Conservation (phyloP, 495 filamentous ascomycete genomes). For the Sabuloglossum arenarium region DNA sequence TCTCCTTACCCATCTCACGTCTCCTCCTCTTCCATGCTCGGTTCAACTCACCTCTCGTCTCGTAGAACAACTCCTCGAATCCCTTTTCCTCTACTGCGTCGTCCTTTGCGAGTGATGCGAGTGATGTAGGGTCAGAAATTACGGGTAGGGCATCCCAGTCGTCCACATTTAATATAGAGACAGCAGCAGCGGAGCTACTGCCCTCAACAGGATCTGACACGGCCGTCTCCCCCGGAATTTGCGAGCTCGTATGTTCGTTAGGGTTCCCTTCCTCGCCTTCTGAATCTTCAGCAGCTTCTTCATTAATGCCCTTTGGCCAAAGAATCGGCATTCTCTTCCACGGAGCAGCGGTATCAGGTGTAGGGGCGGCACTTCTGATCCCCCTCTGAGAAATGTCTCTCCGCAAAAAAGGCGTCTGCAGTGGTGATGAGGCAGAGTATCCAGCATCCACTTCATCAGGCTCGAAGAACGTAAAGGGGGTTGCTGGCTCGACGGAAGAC, state of each 20-base stretch:
- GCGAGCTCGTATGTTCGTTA: conserved; percentile 3
- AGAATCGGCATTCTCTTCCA: conserved; percentile 26
- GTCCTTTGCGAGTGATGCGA: background rate
- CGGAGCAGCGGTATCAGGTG: conserved; percentile 76
- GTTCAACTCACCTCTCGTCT: conserved; percentile 73
- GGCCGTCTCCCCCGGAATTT: background rate
- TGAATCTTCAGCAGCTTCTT: conserved; percentile 15
- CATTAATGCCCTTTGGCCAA: conserved; percentile 23
- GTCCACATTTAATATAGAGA: conserved; percentile 16
- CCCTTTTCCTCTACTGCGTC: conserved; percentile 26
- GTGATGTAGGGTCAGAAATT: background rate
- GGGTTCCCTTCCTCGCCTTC: conserved; percentile 15
- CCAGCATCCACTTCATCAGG: conserved; percentile 29
- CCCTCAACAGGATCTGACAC: conserved; percentile 5
- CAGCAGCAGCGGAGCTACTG: background rate
- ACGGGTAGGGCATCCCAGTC: conserved; percentile 16
- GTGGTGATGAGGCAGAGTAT: conserved; percentile 24
- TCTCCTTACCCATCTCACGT: conserved; percentile 64
- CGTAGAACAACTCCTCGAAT: conserved; percentile 85
- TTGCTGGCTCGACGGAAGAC: conserved; percentile 20
- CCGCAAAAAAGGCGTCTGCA: conserved; percentile 62
- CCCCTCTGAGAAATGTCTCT: conserved; percentile 54
- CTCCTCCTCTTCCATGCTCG: conserved; percentile 75
- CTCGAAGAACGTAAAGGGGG: conserved; percentile 43
- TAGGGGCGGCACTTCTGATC: conserved; percentile 70